Conservation (phyloP, 2,329 filamentous ascomycete genomes). For the Diplocarpon rosae region DNA sequence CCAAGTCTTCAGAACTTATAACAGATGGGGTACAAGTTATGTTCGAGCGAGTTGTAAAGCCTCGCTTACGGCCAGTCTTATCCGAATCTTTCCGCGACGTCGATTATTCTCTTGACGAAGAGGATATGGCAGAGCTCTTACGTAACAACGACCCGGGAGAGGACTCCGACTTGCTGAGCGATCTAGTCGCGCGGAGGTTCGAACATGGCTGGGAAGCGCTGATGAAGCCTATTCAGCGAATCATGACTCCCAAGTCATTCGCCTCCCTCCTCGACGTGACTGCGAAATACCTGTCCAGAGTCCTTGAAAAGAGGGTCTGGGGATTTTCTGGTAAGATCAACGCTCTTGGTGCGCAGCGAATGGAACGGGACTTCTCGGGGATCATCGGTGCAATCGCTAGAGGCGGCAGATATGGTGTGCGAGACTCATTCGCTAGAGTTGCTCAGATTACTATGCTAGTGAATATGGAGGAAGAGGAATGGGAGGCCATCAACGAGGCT, state of each 20-base stretch:
- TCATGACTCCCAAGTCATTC: constrained; percentile 71
- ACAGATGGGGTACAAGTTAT: constrained; percentile 76
- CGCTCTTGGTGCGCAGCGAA: constrained; percentile 66
- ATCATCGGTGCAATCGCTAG: constrained; percentile 58
- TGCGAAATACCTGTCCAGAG: constrained; percentile 60
- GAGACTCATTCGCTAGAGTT: constrained; percentile 66
- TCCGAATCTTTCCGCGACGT: constrained; percentile 84
- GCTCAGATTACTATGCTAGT: constrained; percentile 75
- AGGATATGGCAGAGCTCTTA: constrained; percentile 46
- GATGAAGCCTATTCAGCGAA: constrained; percentile 70
- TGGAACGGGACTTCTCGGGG: constrained; percentile 74
- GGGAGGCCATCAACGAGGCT: constrained; percentile 59
- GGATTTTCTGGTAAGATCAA: constrained; percentile 66
- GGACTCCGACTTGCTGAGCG: constrained; percentile 40
- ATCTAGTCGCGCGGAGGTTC: constrained; percentile 69
- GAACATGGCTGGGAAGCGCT: constrained; percentile 77
- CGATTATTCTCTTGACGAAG: constrained; percentile 65
- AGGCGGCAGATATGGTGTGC: constrained; percentile 62
- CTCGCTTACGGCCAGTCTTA: constrained; percentile 72
- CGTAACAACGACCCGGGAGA: constrained; percentile 36
- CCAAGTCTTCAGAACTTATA: constrained; percentile 72
- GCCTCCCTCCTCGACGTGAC: constrained; percentile 65
- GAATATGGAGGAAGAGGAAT: constrained; percentile 94
- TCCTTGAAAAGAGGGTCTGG: constrained; percentile 82
- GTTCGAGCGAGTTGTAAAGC: constrained; percentile 78